phyloP scores from a whole-genome alignment of 495 filamentous ascomycete species.

The Podospora australis region DNA sequence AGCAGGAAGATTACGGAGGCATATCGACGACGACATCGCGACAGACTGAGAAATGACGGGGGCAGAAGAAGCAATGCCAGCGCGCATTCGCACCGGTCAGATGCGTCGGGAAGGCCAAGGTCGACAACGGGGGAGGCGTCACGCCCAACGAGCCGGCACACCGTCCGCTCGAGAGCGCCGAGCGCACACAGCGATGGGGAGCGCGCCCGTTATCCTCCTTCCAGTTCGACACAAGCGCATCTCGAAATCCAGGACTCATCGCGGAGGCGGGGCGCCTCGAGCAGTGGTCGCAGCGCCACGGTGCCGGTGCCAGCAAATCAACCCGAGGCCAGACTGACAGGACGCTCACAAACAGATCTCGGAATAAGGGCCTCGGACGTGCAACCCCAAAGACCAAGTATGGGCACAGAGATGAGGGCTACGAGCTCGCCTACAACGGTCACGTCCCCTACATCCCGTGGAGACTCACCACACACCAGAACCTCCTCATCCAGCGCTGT shows the following conservation, averaged over 20 bases:
- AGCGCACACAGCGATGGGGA: conserved; percentile 32
- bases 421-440: conserved; percentile 27
- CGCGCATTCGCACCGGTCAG: conserved; percentile 27
- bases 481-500: too few relatives aligned
- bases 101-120: conserved; percentile 21
- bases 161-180: conserved; percentile 35
- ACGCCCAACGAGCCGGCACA: conserved; percentile 33
- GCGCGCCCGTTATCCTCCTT: conserved; percentile 41
- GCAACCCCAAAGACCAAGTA: too few relatives aligned
- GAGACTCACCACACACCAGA: conserved; percentile 10
- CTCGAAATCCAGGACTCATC: conserved; percentile 38
- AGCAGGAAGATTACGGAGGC: conserved; percentile 84
- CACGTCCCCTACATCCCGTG: conserved; percentile 4
- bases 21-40: conserved; percentile 64
- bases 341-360: too few relatives aligned
- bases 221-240: conserved; percentile 38
- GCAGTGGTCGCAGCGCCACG: not conserved
- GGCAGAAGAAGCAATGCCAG: conserved; percentile 38
- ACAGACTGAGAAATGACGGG: conserved; percentile 33
- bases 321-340: too few relatives aligned
- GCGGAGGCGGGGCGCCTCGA: not conserved
- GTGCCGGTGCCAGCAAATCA: not conserved
- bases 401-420: conserved; percentile 39
- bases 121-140: conserved; percentile 23
- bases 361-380: too few relatives aligned